These are phyloP conservation scores for Populus hybrid DNA, from an alignment of 441 rosid genomes.

Conservation along the genomic window DNA sequence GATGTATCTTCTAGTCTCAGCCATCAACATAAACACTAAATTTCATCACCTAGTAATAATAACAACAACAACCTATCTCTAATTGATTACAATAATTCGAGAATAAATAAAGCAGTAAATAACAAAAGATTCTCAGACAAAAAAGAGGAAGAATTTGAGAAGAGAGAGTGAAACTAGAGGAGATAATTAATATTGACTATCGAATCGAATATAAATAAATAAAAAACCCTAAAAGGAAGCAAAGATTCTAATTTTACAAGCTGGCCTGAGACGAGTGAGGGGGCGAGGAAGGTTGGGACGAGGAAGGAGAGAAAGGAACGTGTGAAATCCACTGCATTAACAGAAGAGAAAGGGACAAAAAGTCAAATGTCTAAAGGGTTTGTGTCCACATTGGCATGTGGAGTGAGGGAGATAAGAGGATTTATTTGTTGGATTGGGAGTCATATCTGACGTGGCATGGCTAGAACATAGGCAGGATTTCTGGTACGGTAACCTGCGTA, in stretches of 20 bases:
- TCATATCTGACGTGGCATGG: background rate
- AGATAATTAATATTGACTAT: background rate
- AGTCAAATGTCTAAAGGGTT: background rate
- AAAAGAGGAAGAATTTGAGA: background rate
- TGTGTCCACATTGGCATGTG: background rate
- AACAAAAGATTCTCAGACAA: background rate
- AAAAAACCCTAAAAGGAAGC: background rate
- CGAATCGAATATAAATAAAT: background rate
- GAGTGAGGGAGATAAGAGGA: background rate
- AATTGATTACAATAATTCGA: background rate
- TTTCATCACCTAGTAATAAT: conserved; percentile 1
- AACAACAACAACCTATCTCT: background rate
- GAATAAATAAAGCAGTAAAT: background rate
- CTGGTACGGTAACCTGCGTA: background rate
- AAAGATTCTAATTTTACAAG: background rate
- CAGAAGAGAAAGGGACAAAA: background rate
- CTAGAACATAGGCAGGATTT: background rate
- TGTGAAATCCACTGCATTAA: conserved; percentile 19
- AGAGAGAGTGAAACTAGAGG: background rate
- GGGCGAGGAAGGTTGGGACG: background rate
- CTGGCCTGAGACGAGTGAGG: background rate
- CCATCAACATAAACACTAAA: conserved; percentile 31
- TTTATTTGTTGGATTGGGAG: background rate
- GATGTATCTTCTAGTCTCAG: conserved; percentile 39
- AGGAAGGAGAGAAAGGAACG: conserved; percentile 6